Conservation (phyloP, 1,284 basidiomycete species). For the Tilletiopsis washingtonensis region DNA sequence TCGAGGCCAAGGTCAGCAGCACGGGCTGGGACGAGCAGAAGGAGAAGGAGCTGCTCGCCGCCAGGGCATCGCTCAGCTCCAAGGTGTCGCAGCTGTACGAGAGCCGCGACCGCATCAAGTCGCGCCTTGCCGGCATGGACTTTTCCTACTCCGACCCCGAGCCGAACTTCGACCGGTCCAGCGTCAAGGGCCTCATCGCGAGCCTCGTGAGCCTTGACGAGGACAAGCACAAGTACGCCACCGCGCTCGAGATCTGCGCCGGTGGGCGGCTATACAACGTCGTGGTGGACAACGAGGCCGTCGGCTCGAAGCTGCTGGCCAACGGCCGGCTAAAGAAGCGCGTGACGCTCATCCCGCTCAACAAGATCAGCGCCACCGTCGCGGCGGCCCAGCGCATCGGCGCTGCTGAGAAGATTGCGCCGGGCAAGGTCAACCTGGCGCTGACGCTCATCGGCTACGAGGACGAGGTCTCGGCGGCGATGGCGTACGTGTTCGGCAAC, state of each 20-base stretch:
- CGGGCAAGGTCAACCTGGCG: slow-evolving; percentile 75
- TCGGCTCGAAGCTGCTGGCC: slow-evolving; percentile 76
- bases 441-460: slow-evolving; percentile 78
- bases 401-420: slow-evolving; percentile 67
- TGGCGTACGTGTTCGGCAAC: slow-evolving; percentile 89
- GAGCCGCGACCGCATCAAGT: slow-evolving; percentile 64
- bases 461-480: slow-evolving; percentile 76
- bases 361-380: slow-evolving; percentile 71
- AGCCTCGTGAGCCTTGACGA: slow-evolving; percentile 68
- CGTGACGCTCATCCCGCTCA: slow-evolving; percentile 87
- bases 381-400: slow-evolving; percentile 68
- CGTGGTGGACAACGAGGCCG: slow-evolving; percentile 72
- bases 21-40: slow-evolving; percentile 74
- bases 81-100: slow-evolving; percentile 60
- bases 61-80: slow-evolving; percentile 57
- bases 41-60: slow-evolving; percentile 61
- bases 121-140: slow-evolving; percentile 64
- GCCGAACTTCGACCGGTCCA: slow-evolving; percentile 72
- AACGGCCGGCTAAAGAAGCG: slow-evolving; percentile 78
- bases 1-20: slow-evolving; percentile 56
- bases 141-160: slow-evolving; percentile 75
- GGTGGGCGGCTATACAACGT: slow-evolving; percentile 82
- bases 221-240: slow-evolving; percentile 62
- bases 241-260: slow-evolving; percentile 87
- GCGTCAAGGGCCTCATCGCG: slow-evolving; percentile 67